These are phyloP conservation scores for Penicillium sclerotiorum DNA, from an alignment of 2,329 filamentous ascomycete species.

Conservation along the genomic window DNA sequence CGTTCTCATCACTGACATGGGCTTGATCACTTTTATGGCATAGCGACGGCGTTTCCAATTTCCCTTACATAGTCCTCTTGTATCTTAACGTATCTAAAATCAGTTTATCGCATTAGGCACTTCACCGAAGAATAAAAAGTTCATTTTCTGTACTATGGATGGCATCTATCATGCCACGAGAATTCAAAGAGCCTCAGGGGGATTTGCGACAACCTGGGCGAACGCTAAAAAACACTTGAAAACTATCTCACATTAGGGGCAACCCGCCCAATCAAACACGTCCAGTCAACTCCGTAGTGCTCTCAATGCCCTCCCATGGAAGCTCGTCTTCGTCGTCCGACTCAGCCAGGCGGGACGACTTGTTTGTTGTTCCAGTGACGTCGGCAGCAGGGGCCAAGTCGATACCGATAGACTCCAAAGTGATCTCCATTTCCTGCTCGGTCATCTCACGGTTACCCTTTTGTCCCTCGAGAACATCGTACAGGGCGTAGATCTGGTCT, in stretches of 20 bases:
- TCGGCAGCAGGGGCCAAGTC: conserved; percentile 27
- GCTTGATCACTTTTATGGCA: conserved; percentile 8
- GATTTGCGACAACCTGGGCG: conserved; percentile 1
- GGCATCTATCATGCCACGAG: too few relatives aligned
- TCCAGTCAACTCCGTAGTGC: conserved; percentile 43
- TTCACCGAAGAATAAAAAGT: too few relatives aligned
- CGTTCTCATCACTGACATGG: not conserved
- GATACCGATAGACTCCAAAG: conserved; percentile 54
- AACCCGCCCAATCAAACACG: conserved; percentile 12
- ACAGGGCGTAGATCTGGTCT: conserved; percentile 78
- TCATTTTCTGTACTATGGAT: too few relatives aligned
- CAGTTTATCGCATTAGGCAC: too few relatives aligned
- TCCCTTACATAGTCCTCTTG: too few relatives aligned
- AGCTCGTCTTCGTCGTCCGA: conserved; percentile 42
- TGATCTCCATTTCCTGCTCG: conserved; percentile 65
- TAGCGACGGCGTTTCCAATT: conserved; percentile 20
- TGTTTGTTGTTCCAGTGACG: conserved; percentile 33
- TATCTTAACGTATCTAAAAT: too few relatives aligned
- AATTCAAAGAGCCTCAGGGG: too few relatives aligned
- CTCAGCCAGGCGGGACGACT: conserved; percentile 28
- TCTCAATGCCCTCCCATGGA: conserved; percentile 49
- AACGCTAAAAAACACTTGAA: conserved; percentile 6
- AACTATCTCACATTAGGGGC: conserved; percentile 1
- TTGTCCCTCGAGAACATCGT: conserved; percentile 82
- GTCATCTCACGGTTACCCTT: conserved; percentile 68